phyloP scores from a whole-genome alignment of 2,329 filamentous ascomycete species.

The Trichophyton schoenleinii region DNA sequence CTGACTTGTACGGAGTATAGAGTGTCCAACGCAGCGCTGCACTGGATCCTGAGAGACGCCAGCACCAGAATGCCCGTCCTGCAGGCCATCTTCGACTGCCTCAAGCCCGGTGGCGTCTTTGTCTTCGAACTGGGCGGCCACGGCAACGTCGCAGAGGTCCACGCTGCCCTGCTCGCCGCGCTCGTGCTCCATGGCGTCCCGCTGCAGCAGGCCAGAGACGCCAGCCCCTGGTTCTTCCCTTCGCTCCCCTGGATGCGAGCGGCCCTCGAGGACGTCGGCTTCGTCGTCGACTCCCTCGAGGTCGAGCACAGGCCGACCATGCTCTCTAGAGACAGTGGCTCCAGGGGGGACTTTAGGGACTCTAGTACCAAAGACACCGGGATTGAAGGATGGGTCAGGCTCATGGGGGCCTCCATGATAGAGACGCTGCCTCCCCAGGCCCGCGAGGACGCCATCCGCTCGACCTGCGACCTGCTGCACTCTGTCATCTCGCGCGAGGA shows the following conservation, averaged over 20 bases:
- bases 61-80: slow-evolving; percentile 42
- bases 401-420: slow-evolving; percentile 51
- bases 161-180: slow-evolving; percentile 44
- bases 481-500: slow-evolving; percentile 46
- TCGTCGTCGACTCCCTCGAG: slow-evolving; percentile 44
- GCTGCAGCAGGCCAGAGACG: slow-evolving; percentile 36
- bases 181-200: slow-evolving; percentile 41
- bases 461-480: slow-evolving; percentile 44
- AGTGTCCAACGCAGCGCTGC: slow-evolving; percentile 53
- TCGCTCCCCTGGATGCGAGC: slow-evolving; percentile 46
- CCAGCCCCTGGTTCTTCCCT: slow-evolving; percentile 60
- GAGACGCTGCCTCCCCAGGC: slow-evolving; percentile 38
- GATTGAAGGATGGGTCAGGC: slow-evolving; percentile 51
- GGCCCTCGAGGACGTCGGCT: slow-evolving; percentile 29
- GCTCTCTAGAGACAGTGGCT: slow-evolving; percentile 19
- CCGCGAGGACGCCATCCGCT: slow-evolving; percentile 42
- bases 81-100: slow-evolving; percentile 37
- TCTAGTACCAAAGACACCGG: slow-evolving; percentile 32
- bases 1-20: slow-evolving; percentile 10
- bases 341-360: too few relatives aligned
- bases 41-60: slow-evolving; percentile 49
- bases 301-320: slow-evolving; percentile 53
- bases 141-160: slow-evolving; percentile 54
- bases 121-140: slow-evolving; percentile 61
- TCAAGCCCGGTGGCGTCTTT: slow-evolving; percentile 46